Evolutionary conservation across 176 grass and related monocot genomes (phyloP).

Genomic region (Aegilops sharonensis): DNA sequence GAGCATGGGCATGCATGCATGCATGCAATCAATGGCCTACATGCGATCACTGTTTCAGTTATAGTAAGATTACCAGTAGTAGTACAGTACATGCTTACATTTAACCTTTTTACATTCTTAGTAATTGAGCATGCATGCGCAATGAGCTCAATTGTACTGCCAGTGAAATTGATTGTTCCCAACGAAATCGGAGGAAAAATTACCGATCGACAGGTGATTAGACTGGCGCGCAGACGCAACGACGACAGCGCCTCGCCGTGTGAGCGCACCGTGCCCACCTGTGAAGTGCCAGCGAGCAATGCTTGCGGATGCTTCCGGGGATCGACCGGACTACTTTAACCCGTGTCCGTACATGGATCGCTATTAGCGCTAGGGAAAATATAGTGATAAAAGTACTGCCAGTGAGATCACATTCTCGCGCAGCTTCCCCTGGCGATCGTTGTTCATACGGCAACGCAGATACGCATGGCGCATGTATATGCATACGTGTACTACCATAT

Average conservation of each 20-base stretch:
- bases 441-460: background rate
- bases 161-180: no score
- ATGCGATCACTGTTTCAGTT: background rate
- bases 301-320: conserved; percentile 19
- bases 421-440: background rate
- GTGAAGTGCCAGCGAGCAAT: conserved; percentile 9
- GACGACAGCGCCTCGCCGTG: background rate
- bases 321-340: background rate
- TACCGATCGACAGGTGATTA: no score
- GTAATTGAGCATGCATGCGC: background rate
- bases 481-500: no score
- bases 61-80: background rate
- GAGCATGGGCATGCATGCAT: background rate
- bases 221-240: conserved; percentile 1
- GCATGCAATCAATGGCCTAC: background rate
- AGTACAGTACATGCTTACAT: background rate
- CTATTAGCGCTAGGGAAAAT: background rate
- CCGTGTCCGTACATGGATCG: background rate
- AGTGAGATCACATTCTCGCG: background rate
- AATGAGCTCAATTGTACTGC: background rate
- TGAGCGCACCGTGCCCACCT: background rate
- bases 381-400: background rate
- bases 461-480: background rate
- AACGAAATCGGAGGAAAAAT: no score
- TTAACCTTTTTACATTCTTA: background rate